Percentiles rank a stretch among this genome's conserved stretches.
These are phyloP conservation scores for Scopulariopsis brevicaulis DNA, from an alignment of 2,329 filamentous ascomycete genomes.

Conservation along the genomic window DNA sequence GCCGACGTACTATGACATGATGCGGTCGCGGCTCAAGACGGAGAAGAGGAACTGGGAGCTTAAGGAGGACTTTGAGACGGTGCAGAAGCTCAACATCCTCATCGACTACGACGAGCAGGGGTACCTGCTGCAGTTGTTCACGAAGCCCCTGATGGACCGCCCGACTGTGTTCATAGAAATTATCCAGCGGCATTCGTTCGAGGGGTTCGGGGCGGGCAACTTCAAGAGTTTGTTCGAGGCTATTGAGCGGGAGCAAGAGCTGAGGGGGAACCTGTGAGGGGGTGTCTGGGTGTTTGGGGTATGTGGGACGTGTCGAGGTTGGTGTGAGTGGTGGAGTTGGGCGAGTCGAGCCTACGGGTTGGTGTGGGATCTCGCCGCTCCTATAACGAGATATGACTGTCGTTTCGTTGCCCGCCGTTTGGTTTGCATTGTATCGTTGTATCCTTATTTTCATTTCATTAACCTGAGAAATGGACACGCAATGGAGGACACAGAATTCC, in stretches of 20 bases:
- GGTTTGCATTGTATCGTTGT: neutral
- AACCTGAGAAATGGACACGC: neutral
- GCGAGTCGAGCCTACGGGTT: neutral
- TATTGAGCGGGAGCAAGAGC: slow-evolving; percentile 84
- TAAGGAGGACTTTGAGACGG: slow-evolving; percentile 66
- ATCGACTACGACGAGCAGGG: slow-evolving; percentile 93
- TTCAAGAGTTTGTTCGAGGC: slow-evolving; percentile 94
- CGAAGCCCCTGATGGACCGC: slow-evolving; percentile 84
- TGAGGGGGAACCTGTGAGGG: slow-evolving; percentile 65
- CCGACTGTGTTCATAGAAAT: slow-evolving; percentile 96
- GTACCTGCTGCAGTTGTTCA: slow-evolving; percentile 69
- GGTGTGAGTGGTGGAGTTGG: neutral
- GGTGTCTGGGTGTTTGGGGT: neutral
- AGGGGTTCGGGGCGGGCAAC: slow-evolving; percentile 88
- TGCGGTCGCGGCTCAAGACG: slow-evolving; percentile 61
- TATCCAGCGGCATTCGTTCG: slow-evolving; percentile 83
- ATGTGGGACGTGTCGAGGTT: neutral
- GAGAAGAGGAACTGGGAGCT: slow-evolving; percentile 51
- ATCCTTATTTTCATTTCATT: neutral
- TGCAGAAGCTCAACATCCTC: slow-evolving; percentile 72
- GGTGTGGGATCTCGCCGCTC: neutral
- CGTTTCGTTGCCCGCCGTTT: neutral
- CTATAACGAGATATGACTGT: neutral
- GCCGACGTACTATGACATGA: slow-evolving; percentile 70
- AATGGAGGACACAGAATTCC: neutral